These are phyloP conservation scores for Fagus crenata DNA, from an alignment of 306 rosid species.

Conservation along the genomic window DNA sequence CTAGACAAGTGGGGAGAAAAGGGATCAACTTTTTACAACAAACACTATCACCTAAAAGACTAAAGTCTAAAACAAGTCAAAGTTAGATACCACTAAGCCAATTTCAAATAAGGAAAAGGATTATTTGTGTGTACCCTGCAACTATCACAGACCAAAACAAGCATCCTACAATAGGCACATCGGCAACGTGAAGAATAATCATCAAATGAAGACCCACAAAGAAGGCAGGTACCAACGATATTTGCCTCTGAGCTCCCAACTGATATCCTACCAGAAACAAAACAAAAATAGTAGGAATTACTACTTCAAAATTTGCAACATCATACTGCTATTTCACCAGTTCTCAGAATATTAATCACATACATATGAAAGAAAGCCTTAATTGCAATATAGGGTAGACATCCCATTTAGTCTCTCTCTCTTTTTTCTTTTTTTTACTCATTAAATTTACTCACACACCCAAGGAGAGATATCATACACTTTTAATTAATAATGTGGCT, in stretches of 20 bases:
- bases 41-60: not conserved
- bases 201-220: slow-evolving; percentile 64
- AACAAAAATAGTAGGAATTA: slow-evolving; percentile 21
- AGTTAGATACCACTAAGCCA: not conserved
- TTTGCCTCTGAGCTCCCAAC: slow-evolving; percentile 23
- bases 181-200: slow-evolving; percentile 84
- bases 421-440: not conserved
- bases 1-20: not conserved
- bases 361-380: slow-evolving; percentile 11
- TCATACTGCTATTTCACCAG: slow-evolving; percentile 16
- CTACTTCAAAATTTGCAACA: slow-evolving; percentile 23
- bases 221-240: slow-evolving; percentile 65
- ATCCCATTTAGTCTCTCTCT: not conserved
- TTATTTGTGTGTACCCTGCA: slow-evolving; percentile 63
- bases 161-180: slow-evolving; percentile 82
- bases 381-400: not conserved
- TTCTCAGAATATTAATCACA: slow-evolving; percentile 4
- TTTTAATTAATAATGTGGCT: not conserved
- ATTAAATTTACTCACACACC: not conserved
- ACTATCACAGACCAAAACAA: slow-evolving; percentile 67
- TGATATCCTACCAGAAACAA: slow-evolving; percentile 51
- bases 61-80: not conserved
- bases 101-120: slow-evolving; percentile 1
- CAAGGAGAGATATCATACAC: not conserved
- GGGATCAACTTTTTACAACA: too few species aligned